Percentiles rank a stretch among this genome's conserved stretches.
Conservation (phyloP, 164 flowering plant genomes). For the Dillenia suffruticosa region DNA sequence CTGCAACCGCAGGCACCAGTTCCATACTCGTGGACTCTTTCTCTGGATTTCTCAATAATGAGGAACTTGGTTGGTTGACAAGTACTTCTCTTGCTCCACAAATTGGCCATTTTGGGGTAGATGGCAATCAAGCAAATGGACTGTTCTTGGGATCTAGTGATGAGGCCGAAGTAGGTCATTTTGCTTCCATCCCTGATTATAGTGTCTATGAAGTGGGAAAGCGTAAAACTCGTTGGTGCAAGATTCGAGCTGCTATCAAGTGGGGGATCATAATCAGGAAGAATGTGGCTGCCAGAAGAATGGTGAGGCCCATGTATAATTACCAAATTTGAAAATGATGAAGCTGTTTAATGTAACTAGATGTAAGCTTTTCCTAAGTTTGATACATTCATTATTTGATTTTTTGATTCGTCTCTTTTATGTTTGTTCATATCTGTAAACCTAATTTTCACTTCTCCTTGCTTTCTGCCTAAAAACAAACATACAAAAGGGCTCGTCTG, state of each 20-base stretch:
- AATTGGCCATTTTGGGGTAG: conserved; percentile 7
- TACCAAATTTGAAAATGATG: too few species aligned
- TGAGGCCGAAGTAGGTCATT: conserved; percentile 9
- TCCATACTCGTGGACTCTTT: conserved; percentile 9
- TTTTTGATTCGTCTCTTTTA: too few species aligned
- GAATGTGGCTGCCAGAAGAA: conserved; percentile 34
- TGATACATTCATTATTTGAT: too few species aligned
- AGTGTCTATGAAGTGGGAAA: conserved; percentile 18
- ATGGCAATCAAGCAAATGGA: conserved; percentile 20
- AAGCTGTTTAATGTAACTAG: too few species aligned
- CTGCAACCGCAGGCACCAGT: conserved; percentile 14
- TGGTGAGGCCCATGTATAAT: conserved; percentile 7
- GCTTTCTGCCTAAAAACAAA: too few species aligned
- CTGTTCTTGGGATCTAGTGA: conserved; percentile 12
- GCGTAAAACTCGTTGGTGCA: conserved; percentile 42
- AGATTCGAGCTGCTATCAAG: conserved; percentile 46
- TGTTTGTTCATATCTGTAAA: too few species aligned
- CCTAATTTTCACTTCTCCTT: too few species aligned
- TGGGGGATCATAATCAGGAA: conserved; percentile 30
- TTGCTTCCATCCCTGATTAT: conserved; percentile 14
- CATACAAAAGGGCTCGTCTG: too few species aligned
- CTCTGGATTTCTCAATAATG: conserved; percentile 4
- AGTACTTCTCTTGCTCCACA: conserved; percentile 11
- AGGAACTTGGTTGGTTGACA: conserved; percentile 19
- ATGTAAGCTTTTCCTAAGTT: too few species aligned